These are phyloP conservation scores for Lanmaoa pseudosensibilis DNA, from an alignment of 768 basidiomycete genomes.

Conservation along the genomic window DNA sequence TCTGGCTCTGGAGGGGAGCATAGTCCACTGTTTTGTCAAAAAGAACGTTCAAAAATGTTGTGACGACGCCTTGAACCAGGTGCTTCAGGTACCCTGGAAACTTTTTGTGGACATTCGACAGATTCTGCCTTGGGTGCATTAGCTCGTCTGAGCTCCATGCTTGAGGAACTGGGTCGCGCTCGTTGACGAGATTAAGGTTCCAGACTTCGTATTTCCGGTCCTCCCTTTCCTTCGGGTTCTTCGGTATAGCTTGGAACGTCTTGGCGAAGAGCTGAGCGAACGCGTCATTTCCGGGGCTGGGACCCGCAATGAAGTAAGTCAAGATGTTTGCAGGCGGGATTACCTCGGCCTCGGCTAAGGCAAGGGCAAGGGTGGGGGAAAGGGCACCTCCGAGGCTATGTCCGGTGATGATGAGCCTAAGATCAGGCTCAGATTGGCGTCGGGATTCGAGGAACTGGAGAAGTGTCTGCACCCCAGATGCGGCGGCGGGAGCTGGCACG, in stretches of 20 bases:
- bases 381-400: constrained; percentile 14
- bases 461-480: background rate
- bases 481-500: background rate
- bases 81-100: too few species aligned
- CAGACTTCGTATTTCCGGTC: constrained; percentile 4
- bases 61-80: too few species aligned
- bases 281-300: constrained; percentile 10
- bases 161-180: constrained; percentile 13
- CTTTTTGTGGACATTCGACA: background rate
- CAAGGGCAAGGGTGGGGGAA: constrained; percentile 9
- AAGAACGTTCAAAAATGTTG: background rate
- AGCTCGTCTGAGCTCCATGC: constrained; percentile 2
- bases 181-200: constrained; percentile 17
- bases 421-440: background rate
- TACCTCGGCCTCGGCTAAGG: background rate
- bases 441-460: background rate
- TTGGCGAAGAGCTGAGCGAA: background rate
- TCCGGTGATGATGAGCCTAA: constrained; percentile 11
- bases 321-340: background rate
- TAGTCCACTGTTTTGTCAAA: background rate
- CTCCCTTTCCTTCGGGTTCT: background rate
- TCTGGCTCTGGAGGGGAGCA: constrained; percentile 1
- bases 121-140: background rate
- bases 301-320: constrained; percentile 8
- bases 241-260: background rate